Base-by-base conservation (phyloP, 306 rosid genomes). In the Macrotyloma uniflorum region DNA sequence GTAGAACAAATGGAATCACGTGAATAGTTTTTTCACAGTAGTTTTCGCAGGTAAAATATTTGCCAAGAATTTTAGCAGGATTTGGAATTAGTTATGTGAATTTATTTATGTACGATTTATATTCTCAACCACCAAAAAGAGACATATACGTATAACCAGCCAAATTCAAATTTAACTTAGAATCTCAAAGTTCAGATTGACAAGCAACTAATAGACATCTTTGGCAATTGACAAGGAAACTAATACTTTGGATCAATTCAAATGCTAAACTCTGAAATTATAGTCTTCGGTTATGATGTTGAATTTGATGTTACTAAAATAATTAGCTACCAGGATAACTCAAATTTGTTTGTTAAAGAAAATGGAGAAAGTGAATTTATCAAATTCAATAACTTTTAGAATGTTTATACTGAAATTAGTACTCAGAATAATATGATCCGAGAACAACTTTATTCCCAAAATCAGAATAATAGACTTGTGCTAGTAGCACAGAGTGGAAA, bases 401-500 rank as follows among this genome's bases (percentile, higher is more conserved):
- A 78, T 51, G 54, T 10, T 20, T 65, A 4, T 9, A 19, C 43
- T 50, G 42, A 19, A 76, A 36, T 16, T 5, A 64, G 38, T n/a
- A 9, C 6, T 51, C 38, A 66, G 74, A 42, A 28, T 67, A 6
- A 62, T 35, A 12, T 67, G 20, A 22, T 77, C 42, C 45, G 36
- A 38, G 10, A 68, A 53, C 11, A 67, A 40, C 24, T n/a, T 23
- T 51, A 36, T 66, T 16, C 54, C 15, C 55, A 66, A 77, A 38
- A 38, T 65, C 42, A 63, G 38, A 6, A 6, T 20, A 9, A 54
- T 83, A 83, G 87, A 87, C 87, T 79, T 82, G 77, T 66, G 88
- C 58, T 61, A 35, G 62, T 51, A 63, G 81, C 90, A 79, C 58
- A 65, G 46, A 82, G 85, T 70, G 88, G 87, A 81, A 83, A 85